Evolutionary conservation across 306 rosid genomes (phyloP), one percentile per base, ranked within the genome.

Genomic region (Pterocarpus macrocarpus): DNA sequence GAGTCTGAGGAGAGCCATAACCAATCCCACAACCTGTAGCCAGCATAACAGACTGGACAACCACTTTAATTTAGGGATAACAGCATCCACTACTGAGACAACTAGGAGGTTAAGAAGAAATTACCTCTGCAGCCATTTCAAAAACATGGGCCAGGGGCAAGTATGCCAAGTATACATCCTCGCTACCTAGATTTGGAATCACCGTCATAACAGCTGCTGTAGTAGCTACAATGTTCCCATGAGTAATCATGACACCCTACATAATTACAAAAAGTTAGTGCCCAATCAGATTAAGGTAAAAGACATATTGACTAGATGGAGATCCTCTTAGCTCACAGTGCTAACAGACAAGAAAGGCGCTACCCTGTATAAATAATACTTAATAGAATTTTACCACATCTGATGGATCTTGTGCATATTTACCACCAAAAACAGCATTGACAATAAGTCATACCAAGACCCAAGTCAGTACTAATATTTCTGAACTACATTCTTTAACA

Each of bases 171-270:
- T 88, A 95, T 11, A 90, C 90, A 85, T 95, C 99, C 81, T 90
- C 81, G 17, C 75, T 71, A 14, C 87, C 80, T 5, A 93, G 86
- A 59, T 77, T 81, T 80, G 99, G 97, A 75, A 95, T 87, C 75
- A 92, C 88, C 2, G 90, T 87, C 89, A 85, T 91, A 52, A 95
- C 94, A 56, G 89, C 97, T 66, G 97, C 90, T 39, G 92, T 69
- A 62, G 94, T 95, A 66, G 99, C 97, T 86, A 95, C 90, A 10
- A 93, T 86, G 78, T 95, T 95, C 36, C 97, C 97, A 50, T 92
- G 97, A 69, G 94, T 93, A 85, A 95, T 88, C 99, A 92, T 95
- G 70, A 95, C 99, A 79, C 97, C 99, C 98, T 94, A 73, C 43
- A 85, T 64, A 73, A 78, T 56, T 28, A 84, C 75, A 57, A 56